Percentiles rank a stretch among this genome's conserved stretches.
Evolutionary conservation across 108 stramenopile genomes (phyloP).

Genomic region (Nannochloropsis gaditana): DNA sequence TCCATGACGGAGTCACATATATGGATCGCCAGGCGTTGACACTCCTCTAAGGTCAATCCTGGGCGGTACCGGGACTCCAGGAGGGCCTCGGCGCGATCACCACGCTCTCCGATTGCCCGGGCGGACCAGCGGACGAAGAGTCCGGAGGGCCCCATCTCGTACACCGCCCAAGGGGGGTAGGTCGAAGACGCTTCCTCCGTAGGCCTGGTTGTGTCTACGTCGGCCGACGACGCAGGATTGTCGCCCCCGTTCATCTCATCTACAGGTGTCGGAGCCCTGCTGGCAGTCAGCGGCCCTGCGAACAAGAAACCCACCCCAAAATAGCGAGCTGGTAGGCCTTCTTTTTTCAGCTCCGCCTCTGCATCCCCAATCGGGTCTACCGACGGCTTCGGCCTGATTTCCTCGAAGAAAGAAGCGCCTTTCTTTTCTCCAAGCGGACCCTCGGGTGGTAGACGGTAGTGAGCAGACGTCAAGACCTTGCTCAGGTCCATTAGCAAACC

Average conservation of each 20-base stretch:
- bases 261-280: background rate
- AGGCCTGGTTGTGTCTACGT: too few relatives aligned
- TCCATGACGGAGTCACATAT: background rate
- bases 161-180: background rate
- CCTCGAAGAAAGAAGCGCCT: background rate
- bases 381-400: background rate
- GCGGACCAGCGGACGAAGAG: background rate
- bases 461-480: background rate
- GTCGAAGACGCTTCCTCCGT: background rate
- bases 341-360: background rate
- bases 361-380: conserved; percentile 17
- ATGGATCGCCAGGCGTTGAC: background rate
- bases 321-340: background rate
- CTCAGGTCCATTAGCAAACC: conserved; percentile 3
- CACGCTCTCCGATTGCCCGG: conserved; percentile 8
- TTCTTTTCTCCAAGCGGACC: background rate
- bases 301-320: background rate
- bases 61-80: background rate
- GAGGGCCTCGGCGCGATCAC: background rate
- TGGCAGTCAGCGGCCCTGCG: background rate
- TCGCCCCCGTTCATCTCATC: background rate
- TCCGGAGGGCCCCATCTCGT: conserved; percentile 6
- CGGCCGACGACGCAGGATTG: too few relatives aligned
- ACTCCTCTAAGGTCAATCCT: background rate
- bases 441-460: background rate